These are phyloP conservation scores for Aureobasidium lini DNA, from an alignment of 2,329 filamentous ascomycete species.

Conservation along the genomic window DNA sequence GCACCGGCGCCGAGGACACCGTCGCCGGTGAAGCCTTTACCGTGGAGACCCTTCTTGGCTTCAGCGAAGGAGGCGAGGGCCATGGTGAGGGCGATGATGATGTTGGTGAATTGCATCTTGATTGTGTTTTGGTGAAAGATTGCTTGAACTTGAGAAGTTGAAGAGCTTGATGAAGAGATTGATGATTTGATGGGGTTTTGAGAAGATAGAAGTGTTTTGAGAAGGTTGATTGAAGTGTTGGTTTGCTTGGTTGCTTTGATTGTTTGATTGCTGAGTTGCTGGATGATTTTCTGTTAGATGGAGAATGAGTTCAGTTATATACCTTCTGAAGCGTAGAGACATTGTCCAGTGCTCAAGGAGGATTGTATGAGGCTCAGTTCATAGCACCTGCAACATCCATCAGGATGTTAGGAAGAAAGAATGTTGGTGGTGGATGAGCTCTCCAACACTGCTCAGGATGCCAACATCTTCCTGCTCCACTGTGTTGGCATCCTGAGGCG, in stretches of 20 bases:
- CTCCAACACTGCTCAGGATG: neutral
- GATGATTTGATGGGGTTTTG: neutral
- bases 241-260: neutral
- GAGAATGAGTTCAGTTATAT: too few species aligned
- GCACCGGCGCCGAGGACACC: neutral
- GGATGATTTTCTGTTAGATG: neutral
- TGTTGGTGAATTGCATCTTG: conserved; percentile 1
- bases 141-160: too few species aligned
- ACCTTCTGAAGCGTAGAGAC: too few species aligned
- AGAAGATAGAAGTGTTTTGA: neutral
- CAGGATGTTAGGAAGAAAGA: neutral
- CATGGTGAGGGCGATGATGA: conserved; percentile 1
- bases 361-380: neutral
- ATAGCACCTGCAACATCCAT: neutral
- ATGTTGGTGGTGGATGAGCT: neutral
- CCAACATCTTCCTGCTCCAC: neutral
- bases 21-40: conserved; percentile 7
- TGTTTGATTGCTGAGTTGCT: neutral
- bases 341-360: neutral
- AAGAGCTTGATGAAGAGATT: neutral
- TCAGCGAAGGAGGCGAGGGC: neutral
- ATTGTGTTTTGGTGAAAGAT: neutral
- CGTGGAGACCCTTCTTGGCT: conserved; percentile 2
- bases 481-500: too few species aligned
- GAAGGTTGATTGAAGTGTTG: neutral